These are phyloP conservation scores for Sorghum bicolor DNA, from an alignment of 176 grass and related monocot species.

Conservation along the genomic window Sorghum_bicolor_NCBIv3 NC_012870.2:6950501-6951000, in stretches of 20 bases:
- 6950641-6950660: conserved; percentile 16
- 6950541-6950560: conserved; percentile 14
- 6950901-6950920: conserved; percentile 88
- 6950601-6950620: background rate
- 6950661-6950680: background rate
- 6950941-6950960: conserved; percentile 18
- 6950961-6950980: background rate
- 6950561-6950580: background rate
- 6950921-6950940: conserved; percentile 68
- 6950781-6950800: conserved; percentile 97
- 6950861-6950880: conserved; percentile 89
- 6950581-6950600: background rate
- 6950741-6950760: conserved; percentile 91
- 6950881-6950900: conserved; percentile 84
- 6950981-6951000: background rate
- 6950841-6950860: conserved; percentile 98
- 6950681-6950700: conserved; percentile 1
- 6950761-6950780: conserved; percentile 97
- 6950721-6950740: conserved; percentile 89
- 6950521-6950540: background rate
- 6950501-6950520: conserved; percentile 6
- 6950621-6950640: background rate
- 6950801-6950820: conserved; percentile 83
- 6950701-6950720: conserved; percentile 31
- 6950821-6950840: conserved; percentile 91